Base-by-base conservation (phyloP, 306 rosid genomes). In the Corylus avellana region DNA sequence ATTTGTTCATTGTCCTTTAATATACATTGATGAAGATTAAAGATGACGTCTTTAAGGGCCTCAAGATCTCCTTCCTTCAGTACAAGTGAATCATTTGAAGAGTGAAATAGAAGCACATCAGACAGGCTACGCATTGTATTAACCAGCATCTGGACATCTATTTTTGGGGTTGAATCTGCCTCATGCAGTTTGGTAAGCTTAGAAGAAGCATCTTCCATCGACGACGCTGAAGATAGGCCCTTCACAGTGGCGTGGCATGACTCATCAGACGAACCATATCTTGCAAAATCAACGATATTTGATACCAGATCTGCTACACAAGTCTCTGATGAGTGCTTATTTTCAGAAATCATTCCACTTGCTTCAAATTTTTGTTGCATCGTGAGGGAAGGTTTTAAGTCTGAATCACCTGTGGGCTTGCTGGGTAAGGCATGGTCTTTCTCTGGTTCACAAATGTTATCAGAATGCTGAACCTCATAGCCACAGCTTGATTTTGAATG, bases 81-180 rank as follows among this genome's bases (percentile, higher is more conserved):
- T 70, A 81, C 88, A 79, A 44, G 73, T 27, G 46, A 63, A 74
- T 85, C 84, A 81, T 79, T 84, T 57, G 74, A 72, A 84, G 89
- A 87, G 81, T 90, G 88, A 74, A 22, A 54, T 75, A 91, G 84
- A 82, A 96, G 94, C 78, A 87, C 57, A 22, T 91, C 93, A 61
- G 98, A 91, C 80, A 90, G 58, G 78, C 84, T 87, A 63, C 79
- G 86, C 84, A 96, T 79, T 5, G 82, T 82, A 75, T 83, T 81
- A 75, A 93, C 84, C 86, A 96, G 81, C 83, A 77, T 75, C 72
- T 70, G 89, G 82, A 86, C 86, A 87, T 89, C 89, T 67, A 87
- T 71, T 77, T 84, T 93, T 20, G 70, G 74, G 81, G 63, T 64
- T 73, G 91, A 75, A 35, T 80, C 90, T 72, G 82, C 81, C 70